Base-by-base conservation (phyloP, 2,329 filamentous ascomycete species). In the Zelopaecilomyces penicillatus region DNA sequence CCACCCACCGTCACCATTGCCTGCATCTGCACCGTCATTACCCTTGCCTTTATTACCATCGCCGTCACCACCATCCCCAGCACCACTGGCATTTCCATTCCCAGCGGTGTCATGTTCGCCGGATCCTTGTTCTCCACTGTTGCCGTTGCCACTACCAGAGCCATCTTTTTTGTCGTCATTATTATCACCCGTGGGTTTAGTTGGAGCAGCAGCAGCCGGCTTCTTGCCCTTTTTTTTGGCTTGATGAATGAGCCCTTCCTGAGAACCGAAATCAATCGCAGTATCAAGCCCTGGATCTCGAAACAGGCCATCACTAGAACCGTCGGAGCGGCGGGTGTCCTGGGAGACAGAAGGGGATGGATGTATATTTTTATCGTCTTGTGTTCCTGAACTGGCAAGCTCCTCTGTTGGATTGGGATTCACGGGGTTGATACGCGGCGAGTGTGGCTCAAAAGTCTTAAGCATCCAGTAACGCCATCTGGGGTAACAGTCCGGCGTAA, bases 201-300 rank as follows among this genome's bases (percentile, higher is more conserved):
- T n/a, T n/a, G n/a, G n/a, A n/a, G n/a, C n/a, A n/a, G n/a, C n/a
- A n/a, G n/a, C n/a, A n/a, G n/a, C 12, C 32, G 34, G 37, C 10
- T 43, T 46, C 6, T 71, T 71, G 62, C 83, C 83, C 60, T 74
- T 80, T 60, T 75, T 77, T 52, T 75, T 73, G 3, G 65, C 71
- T 33, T 69, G 71, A 56, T 82, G 73, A 42, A 69, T 67, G 63
- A 71, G 78, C 40, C 70, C 74, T 36, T 76, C 67, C 42, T 72
- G 63, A 28, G 71, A 76, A 26, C 67, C 66, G 46, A 85, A 77
- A 56, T 86, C 80, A 41, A 86, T 65, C 30, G 67, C 62, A 19
- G 65, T 57, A 34, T 64, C 59, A 53, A 65, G 62, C 33, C 59
- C 64, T n/a, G 71, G 73, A 51, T 77, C 71, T 35, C 52, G 51